Percentiles rank a stretch among this genome's conserved stretches.
phyloP scores from a whole-genome alignment of 177 flowering plant genomes.

The Telopea speciosissima region DNA sequence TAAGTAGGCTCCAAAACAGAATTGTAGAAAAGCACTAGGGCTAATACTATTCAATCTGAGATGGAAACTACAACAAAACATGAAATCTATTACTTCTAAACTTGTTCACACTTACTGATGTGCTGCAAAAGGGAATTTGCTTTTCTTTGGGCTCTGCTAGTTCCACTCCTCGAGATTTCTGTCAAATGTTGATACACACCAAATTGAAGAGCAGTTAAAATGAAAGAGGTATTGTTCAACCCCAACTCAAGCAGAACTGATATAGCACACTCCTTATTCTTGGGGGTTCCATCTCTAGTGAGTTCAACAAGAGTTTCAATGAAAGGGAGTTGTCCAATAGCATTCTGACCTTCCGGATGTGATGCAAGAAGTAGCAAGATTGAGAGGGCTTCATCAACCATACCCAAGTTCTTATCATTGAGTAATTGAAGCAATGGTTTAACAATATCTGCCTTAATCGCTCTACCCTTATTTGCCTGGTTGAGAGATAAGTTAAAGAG shows the following conservation, averaged over 20 bases:
- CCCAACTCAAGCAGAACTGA: slow-evolving; percentile 68
- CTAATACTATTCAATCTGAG: neutral
- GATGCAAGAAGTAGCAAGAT: slow-evolving; percentile 52
- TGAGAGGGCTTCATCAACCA: slow-evolving; percentile 79
- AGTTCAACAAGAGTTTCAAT: slow-evolving; percentile 51
- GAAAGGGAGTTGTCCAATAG: slow-evolving; percentile 48
- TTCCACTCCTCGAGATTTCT: slow-evolving; percentile 45
- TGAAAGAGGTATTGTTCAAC: slow-evolving; percentile 35
- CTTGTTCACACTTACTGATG: slow-evolving; percentile 53
- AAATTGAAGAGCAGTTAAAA: slow-evolving; percentile 63
- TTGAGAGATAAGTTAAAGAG: slow-evolving; percentile 63
- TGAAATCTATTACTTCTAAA: neutral
- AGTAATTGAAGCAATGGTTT: slow-evolving; percentile 45
- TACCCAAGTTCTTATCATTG: slow-evolving; percentile 41
- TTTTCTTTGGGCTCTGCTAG: slow-evolving; percentile 66
- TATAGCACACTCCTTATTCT: slow-evolving; percentile 74
- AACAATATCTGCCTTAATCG: slow-evolving; percentile 60
- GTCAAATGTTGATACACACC: slow-evolving; percentile 59
- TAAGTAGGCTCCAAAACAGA: neutral
- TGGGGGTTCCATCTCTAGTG: slow-evolving; percentile 55
- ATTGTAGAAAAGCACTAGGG: no score
- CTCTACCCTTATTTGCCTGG: slow-evolving; percentile 54
- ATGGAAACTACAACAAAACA: neutral
- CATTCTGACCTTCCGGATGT: slow-evolving; percentile 55
- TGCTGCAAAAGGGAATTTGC: slow-evolving; percentile 53